Percentiles rank a stretch among this genome's conserved stretches.
These are phyloP conservation scores for Haplosporangium sp. DNA, from an alignment of 371 early-diverging fungal genomes.

Conservation along the genomic window DNA sequence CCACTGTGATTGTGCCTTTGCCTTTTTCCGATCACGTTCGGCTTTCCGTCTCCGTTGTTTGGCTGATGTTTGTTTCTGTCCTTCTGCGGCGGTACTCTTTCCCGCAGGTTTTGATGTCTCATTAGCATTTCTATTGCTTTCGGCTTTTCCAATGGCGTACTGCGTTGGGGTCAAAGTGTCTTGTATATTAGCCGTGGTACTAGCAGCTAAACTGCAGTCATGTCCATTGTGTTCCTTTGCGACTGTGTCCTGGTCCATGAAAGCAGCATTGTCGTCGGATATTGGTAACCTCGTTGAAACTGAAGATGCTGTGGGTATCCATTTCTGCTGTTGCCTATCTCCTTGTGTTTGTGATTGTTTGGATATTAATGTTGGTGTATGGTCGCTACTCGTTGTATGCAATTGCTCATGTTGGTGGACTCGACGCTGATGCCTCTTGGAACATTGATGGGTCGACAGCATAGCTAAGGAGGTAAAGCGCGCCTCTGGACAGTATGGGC, in stretches of 20 bases:
- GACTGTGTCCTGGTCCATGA: too few species aligned
- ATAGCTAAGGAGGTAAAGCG: constrained; percentile 32
- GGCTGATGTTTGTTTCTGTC: background rate
- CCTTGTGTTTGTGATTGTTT: background rate
- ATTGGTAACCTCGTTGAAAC: too few species aligned
- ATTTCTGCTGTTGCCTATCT: background rate
- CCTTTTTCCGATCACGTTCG: constrained; percentile 16
- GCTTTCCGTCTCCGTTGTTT: constrained; percentile 18
- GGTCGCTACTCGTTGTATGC: background rate
- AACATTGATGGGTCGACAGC: constrained; percentile 27
- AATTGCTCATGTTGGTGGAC: constrained; percentile 4
- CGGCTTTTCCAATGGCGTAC: too few species aligned
- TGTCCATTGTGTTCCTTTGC: too few species aligned
- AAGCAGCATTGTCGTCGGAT: too few species aligned
- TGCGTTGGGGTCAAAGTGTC: too few species aligned
- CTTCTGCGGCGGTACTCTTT: background rate
- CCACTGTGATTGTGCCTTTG: constrained; percentile 7
- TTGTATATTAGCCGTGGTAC: too few species aligned
- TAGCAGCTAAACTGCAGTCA: too few species aligned
- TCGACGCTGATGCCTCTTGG: constrained; percentile 28
- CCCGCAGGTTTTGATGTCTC: background rate
- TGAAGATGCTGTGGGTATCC: too few species aligned
- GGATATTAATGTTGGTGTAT: background rate
- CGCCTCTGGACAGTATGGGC: constrained; percentile 27
- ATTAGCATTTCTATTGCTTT: too few species aligned